Base-by-base conservation (phyloP, 1,139 yeast species). In the Suhomyces terraborum region DNA sequence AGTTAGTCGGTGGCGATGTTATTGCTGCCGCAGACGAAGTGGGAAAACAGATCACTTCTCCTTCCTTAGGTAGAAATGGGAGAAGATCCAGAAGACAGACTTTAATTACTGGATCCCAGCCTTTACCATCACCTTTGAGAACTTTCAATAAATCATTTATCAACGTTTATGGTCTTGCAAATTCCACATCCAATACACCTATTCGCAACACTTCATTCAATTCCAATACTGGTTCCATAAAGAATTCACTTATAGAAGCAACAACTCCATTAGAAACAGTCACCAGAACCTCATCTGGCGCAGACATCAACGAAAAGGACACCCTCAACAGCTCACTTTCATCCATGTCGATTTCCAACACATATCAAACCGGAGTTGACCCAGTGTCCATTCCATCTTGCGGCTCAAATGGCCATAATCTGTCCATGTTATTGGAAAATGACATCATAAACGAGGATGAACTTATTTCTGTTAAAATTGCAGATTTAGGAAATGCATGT, bases 31-130 rank as follows among this genome's bases (percentile, higher is more conserved):
- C 27, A 9, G 40, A 37, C 6, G 44, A 41, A 19, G 31, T 36
- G 10, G 13, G 30, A 21, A 35, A 40, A 17, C 21, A 34, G n/a
- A 42, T 36, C 33, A 27, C 38, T 10, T 62, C 74, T 5, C 75
- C 77, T 2, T 66, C 74, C 0, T 53, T 70, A 19, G 75, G 75
- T 2, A 55, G 77, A 42, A 67, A 67, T 47, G 77, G 77, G 4
- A 66, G 88, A 46, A 68, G 84, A 43, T 70, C 88, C 19, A 75
- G 96, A 54, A 68, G 95, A 35, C 82, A 81, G 48, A 82, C 95
- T 0, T 65, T 88, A 29, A 84, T 91, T 36, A 87, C 95, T 0
- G 96, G 93, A 1, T 84, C 93, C 0, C 93, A 85, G 57, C 95
- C 96, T 10, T 66, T 88, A 39, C 94, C 95, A 1, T 82, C 91